A percentile compares a stretch with the other conserved stretches of the same genome.
Evolutionary conservation across 495 filamentous ascomycete species (phyloP).

Genomic region (Chlorociboria aeruginascens): DNA sequence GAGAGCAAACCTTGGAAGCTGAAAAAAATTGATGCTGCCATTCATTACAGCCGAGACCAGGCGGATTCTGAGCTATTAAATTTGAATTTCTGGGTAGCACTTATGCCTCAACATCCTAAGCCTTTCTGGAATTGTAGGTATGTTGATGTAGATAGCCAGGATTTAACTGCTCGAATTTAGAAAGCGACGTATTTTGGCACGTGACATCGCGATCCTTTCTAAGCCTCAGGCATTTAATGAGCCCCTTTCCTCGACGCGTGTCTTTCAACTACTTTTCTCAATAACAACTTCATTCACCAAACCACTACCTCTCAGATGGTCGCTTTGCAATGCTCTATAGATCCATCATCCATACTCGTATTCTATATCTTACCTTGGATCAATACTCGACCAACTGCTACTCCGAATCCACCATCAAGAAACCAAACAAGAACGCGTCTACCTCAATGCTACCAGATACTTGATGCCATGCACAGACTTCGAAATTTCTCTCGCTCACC

Average conservation of each 20-base stretch:
- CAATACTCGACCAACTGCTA: conserved; percentile 1
- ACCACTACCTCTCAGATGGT: conserved; percentile 10
- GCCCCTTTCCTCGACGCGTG: background rate
- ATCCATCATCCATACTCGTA: background rate
- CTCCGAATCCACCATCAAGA: conserved; percentile 6
- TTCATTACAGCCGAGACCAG: too few species aligned
- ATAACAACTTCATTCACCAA: conserved; percentile 3
- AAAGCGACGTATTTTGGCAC: background rate
- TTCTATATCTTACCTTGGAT: conserved; percentile 3
- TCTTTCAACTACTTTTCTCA: background rate
- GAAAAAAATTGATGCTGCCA: too few species aligned
- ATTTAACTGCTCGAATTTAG: too few species aligned
- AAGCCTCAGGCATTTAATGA: too few species aligned
- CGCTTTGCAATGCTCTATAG: conserved; percentile 15
- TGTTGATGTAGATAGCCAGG: too few species aligned
- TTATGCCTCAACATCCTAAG: too few species aligned
- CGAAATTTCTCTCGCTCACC: conserved; percentile 28
- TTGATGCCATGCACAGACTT: conserved; percentile 11
- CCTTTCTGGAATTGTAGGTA: too few species aligned
- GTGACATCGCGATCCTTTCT: background rate
- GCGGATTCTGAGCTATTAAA: too few species aligned
- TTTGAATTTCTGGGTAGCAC: too few species aligned
- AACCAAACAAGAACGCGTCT: conserved; percentile 9
- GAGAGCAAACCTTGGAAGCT: background rate
- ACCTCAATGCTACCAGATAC: conserved; percentile 12